Percentiles rank a stretch among this genome's conserved stretches.
phyloP scores from a whole-genome alignment of 306 rosid species.

The Rosa rugosa region DNA sequence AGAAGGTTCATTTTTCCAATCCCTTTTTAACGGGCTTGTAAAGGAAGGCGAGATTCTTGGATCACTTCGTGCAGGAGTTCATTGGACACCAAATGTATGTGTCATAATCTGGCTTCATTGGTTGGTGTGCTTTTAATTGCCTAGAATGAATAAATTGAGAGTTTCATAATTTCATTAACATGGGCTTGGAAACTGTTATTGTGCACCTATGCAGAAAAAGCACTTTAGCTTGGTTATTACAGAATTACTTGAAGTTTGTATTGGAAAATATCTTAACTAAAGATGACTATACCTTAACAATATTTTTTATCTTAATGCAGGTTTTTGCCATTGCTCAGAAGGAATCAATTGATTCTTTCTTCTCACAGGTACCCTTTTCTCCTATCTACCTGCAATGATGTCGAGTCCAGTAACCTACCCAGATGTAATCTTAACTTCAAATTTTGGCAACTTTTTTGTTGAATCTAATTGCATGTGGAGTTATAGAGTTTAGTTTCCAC shows the following conservation, averaged over 20 bases:
- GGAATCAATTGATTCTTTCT: conserved; percentile 83
- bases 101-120: conserved; percentile 26
- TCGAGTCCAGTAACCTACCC: conserved; percentile 18
- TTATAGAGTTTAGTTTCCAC: not conserved
- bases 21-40: conserved; percentile 77
- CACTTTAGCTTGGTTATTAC: conserved; percentile 6
- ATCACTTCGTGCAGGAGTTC: conserved; percentile 90
- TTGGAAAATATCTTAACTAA: not conserved
- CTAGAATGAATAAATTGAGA: not conserved
- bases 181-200: not conserved
- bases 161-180: not conserved
- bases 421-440: conserved; percentile 1
- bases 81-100: conserved; percentile 97
- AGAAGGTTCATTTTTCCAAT: conserved; percentile 88
- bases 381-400: conserved; percentile 12
- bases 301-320: conserved; percentile 45
- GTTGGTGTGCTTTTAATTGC: conserved; percentile 4
- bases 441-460: not conserved
- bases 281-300: conserved; percentile 17
- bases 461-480: not conserved
- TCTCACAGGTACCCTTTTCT: conserved; percentile 72
- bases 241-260: not conserved
- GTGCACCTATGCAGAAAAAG: conserved; percentile 7
- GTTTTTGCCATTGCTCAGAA: conserved; percentile 90
- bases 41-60: conserved; percentile 83